These are phyloP conservation scores for Fragaria nilgerrensis DNA, from an alignment of 306 rosid genomes.

Conservation along the genomic window DNA sequence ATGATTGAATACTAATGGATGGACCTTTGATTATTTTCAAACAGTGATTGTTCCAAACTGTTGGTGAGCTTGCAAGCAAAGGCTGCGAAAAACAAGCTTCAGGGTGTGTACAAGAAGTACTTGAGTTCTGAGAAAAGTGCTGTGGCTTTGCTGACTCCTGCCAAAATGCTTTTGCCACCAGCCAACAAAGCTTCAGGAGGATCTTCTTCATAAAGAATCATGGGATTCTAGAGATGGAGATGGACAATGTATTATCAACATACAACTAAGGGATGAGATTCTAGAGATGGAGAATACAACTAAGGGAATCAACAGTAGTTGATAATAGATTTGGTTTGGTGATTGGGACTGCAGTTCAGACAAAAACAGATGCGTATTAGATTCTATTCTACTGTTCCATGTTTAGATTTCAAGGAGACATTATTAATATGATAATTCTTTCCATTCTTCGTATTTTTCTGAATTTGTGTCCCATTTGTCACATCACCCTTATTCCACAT, in stretches of 20 bases:
- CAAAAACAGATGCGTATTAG: slow-evolving; percentile 2
- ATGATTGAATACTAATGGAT: neutral
- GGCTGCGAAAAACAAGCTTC: slow-evolving; percentile 48
- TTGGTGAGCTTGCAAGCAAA: slow-evolving; percentile 48
- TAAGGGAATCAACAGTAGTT: neutral
- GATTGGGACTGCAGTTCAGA: neutral
- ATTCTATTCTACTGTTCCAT: neutral
- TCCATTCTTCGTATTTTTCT: neutral
- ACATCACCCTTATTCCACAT: too few species aligned
- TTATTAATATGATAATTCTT: neutral
- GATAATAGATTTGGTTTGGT: neutral
- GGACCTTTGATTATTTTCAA: neutral
- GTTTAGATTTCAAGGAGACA: slow-evolving; percentile 5
- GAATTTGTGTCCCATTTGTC: neutral
- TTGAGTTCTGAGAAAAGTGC: slow-evolving; percentile 45
- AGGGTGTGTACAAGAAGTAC: slow-evolving; percentile 56
- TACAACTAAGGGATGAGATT: neutral
- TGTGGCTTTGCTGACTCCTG: slow-evolving; percentile 66
- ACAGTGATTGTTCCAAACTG: slow-evolving; percentile 66
- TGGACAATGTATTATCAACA: too few species aligned
- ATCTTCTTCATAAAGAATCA: neutral
- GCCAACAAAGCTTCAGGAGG: neutral
- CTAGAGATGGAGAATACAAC: neutral
- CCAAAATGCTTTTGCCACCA: slow-evolving; percentile 45
- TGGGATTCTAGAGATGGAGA: neutral